Base-by-base conservation (phyloP, 2,329 filamentous ascomycete genomes). In the Colletotrichum sojae region DNA sequence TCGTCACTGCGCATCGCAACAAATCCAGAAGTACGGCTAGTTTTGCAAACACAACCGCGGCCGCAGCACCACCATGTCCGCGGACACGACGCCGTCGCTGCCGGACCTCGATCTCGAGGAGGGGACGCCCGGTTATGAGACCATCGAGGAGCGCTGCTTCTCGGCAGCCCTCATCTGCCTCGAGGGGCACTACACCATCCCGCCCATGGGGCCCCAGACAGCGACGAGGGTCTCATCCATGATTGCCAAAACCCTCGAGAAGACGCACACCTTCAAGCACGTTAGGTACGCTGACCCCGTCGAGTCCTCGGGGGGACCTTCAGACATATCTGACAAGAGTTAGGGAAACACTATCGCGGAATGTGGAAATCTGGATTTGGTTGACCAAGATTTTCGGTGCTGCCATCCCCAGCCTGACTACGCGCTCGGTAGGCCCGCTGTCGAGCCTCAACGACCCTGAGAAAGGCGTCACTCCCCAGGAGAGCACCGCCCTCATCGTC, bases 291-390 rank as follows among this genome's bases (percentile, higher is more conserved):
- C n/a, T 22, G 12, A 18, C 15, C 20, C 46, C n/a, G 25, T 55
- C 31, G 10, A 13, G 1, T n/a, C 36, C n/a, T 12, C n/a, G 31
- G 25, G 49, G 25, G 49, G 31, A 62, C 59, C 46, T 22, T 63
- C 45, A 54, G 25, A 63, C 58, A 51, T 67, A 40, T 53, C 59
- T 58, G 64, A 69, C 67, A 69, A 69, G 67, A 61, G 61, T 22
- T 49, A 90, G 88, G 72, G 89, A 91, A 76, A 83, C 84, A 3
- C 78, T 91, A 46, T 88, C 89, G 5, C 85, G 85, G 69, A 91
- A 91, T 72, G 86, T 91, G 31, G 86, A 87, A 70, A 87, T 91
- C 65, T 91, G 89, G 89, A 86, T 91, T 73, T 90, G 89, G 81
- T 80, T 91, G 67, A 87, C 88, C 31, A 85, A 85, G 67, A 89